A percentile compares a stretch with the other conserved stretches of the same genome.
Conservation (phyloP, 805 yeast species). For the Yamadazyma insecticola region DNA sequence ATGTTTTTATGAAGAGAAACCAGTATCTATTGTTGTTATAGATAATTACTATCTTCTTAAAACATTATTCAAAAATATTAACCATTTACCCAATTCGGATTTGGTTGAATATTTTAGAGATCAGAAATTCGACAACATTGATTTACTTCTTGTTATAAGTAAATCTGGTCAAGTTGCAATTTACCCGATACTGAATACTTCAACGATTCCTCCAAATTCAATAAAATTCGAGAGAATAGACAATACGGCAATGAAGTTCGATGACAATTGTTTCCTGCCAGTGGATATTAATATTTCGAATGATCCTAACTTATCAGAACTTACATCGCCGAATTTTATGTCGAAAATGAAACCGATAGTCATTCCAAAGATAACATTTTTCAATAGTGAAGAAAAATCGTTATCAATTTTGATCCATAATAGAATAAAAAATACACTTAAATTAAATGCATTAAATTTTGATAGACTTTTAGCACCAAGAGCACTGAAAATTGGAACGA, state of each 20-base stretch:
- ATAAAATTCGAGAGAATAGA: constrained; percentile 37
- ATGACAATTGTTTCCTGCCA: neutral
- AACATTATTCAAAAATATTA: constrained; percentile 15
- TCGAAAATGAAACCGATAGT: constrained; percentile 14
- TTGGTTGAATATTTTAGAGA: neutral
- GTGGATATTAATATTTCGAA: neutral
- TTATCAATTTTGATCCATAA: constrained; percentile 30
- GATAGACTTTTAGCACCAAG: constrained; percentile 3
- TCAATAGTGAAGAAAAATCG: constrained; percentile 8
- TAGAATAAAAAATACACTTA: constrained; percentile 29
- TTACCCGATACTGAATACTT: constrained; percentile 47
- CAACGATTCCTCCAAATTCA: constrained; percentile 52
- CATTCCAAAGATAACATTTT: constrained; percentile 10
- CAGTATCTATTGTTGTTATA: constrained; percentile 17
- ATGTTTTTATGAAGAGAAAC: constrained; percentile 13
- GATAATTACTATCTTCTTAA: constrained; percentile 33
- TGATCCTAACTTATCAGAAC: neutral
- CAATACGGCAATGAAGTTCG: no score
- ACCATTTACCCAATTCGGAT: no score
- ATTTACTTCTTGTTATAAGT: constrained; percentile 38
- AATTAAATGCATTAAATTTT: constrained; percentile 19
- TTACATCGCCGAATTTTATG: constrained; percentile 1
- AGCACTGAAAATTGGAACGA: constrained; percentile 1
- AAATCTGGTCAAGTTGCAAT: constrained; percentile 37
- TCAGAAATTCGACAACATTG: constrained; percentile 10